These are phyloP conservation scores for Cadophora sp. DNA, from an alignment of 2,329 filamentous ascomycete genomes.

Conservation along the genomic window DNA sequence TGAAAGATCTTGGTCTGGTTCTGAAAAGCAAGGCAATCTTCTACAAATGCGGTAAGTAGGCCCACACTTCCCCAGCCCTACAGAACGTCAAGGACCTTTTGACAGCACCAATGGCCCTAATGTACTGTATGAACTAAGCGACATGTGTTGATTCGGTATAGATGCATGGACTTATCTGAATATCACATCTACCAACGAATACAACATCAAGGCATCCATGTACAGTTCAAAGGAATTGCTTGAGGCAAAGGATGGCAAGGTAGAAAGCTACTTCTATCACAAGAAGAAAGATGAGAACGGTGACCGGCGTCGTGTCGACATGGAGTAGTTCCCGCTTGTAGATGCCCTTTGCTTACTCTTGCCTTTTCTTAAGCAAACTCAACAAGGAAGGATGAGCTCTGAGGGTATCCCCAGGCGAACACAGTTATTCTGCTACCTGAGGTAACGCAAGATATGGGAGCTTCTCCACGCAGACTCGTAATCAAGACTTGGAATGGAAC, in stretches of 20 bases:
- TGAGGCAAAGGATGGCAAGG: constrained; percentile 27
- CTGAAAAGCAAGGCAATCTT: constrained; percentile 62
- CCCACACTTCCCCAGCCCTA: neutral
- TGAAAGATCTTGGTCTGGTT: constrained; percentile 66
- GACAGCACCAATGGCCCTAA: no score
- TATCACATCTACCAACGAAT: constrained; percentile 65
- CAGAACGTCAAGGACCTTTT: no score
- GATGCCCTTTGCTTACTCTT: neutral
- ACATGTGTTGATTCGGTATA: constrained; percentile 38
- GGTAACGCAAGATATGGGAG: no score
- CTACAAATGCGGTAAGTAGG: constrained; percentile 65
- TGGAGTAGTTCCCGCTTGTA: constrained; percentile 26
- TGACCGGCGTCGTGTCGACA: constrained; percentile 27
- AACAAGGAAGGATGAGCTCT: no score
- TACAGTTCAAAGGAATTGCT: constrained; percentile 55
- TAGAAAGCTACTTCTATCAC: constrained; percentile 33
- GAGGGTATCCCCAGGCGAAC: no score
- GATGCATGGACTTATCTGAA: constrained; percentile 74
- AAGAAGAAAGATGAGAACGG: constrained; percentile 30
- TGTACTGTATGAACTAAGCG: no score
- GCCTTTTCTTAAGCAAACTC: no score
- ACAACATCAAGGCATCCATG: constrained; percentile 65
- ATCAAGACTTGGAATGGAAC: neutral
- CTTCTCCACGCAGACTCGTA: neutral
- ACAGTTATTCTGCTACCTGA: no score